These are phyloP conservation scores for Lachancea lanzarotensis DNA, from an alignment of 805 yeast genomes.

Conservation along the genomic window DNA sequence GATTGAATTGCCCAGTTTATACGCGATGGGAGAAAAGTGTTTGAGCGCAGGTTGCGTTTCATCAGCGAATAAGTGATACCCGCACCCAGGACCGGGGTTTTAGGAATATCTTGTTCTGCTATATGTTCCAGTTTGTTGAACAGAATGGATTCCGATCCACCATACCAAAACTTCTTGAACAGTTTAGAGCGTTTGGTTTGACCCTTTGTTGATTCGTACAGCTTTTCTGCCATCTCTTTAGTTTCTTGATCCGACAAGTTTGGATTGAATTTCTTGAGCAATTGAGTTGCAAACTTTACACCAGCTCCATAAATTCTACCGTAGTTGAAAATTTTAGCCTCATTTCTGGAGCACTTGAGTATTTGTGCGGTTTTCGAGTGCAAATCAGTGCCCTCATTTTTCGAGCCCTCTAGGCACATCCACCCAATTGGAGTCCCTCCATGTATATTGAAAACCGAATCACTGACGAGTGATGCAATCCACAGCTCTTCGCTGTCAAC, in stretches of 20 bases:
- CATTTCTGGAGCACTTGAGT: constrained; percentile 80
- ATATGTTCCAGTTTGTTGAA: constrained; percentile 84
- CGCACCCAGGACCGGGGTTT: constrained; percentile 90
- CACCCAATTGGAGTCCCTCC: constrained; percentile 97
- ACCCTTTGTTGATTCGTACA: constrained; percentile 86
- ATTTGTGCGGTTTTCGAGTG: constrained; percentile 92
- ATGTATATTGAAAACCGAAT: constrained; percentile 78
- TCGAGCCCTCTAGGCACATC: constrained; percentile 98
- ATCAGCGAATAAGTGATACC: constrained; percentile 82
- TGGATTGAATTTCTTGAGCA: constrained; percentile 79
- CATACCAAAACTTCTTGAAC: constrained; percentile 51
- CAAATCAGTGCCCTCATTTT: constrained; percentile 83
- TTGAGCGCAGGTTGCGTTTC: constrained; percentile 54
- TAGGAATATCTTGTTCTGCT: constrained; percentile 73
- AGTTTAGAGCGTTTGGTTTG: constrained; percentile 31
- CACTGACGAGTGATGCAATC: constrained; percentile 96
- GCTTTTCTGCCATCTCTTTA: constrained; percentile 48
- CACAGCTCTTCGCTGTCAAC: constrained; percentile 97
- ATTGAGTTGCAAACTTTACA: constrained; percentile 75
- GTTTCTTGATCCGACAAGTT: constrained; percentile 62
- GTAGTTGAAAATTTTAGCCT: constrained; percentile 92
- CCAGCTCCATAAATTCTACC: constrained; percentile 99
- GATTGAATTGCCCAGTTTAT: constrained; percentile 98
- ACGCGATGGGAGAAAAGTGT: constrained; percentile 76
- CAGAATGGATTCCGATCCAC: constrained; percentile 90